Conservation (phyloP, 495 filamentous ascomycete species). For the Hypoxylon rickii region DNA sequence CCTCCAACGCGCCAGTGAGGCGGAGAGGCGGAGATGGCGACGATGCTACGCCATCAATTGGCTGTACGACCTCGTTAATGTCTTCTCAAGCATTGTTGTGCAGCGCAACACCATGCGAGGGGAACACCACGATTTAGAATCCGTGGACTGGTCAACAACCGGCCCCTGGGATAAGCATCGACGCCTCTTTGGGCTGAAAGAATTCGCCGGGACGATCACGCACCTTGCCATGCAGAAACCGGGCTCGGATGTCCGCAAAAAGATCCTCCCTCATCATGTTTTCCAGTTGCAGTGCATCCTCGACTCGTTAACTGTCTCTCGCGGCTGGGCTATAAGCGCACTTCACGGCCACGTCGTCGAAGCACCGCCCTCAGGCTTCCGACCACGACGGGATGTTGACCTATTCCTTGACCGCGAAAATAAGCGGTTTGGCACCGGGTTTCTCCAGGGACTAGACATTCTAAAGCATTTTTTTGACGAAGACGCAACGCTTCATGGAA, state of each 20-base stretch:
- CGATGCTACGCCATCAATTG: too few species aligned
- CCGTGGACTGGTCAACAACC: slow-evolving; percentile 32
- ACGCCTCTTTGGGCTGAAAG: slow-evolving; percentile 45
- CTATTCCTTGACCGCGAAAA: slow-evolving; percentile 47
- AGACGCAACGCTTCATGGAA: slow-evolving; percentile 36
- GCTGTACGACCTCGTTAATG: too few species aligned
- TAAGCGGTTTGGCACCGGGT: slow-evolving; percentile 31
- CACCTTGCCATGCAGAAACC: slow-evolving; percentile 48
- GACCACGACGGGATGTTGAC: slow-evolving; percentile 49
- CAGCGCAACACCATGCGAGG: too few species aligned
- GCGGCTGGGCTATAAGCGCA: slow-evolving; percentile 44
- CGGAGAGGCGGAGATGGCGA: too few species aligned
- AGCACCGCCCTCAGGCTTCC: slow-evolving; percentile 38
- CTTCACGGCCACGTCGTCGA: slow-evolving; percentile 40
- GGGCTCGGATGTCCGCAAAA: slow-evolving; percentile 42
- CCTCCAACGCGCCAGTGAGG: too few species aligned
- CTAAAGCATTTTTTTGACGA: slow-evolving; percentile 35
- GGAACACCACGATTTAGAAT: slow-evolving; percentile 39
- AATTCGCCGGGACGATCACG: slow-evolving; percentile 46
- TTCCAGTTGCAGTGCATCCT: slow-evolving; percentile 55
- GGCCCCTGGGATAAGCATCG: slow-evolving; percentile 40
- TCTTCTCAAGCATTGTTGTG: too few species aligned
- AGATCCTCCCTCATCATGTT: slow-evolving; percentile 50
- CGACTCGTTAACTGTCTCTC: slow-evolving; percentile 47
- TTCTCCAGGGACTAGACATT: slow-evolving; percentile 29